A percentile compares a stretch with the other conserved stretches of the same genome.
Evolutionary conservation across 2,329 filamentous ascomycete genomes (phyloP).

Genomic region (Orbilia javanica): DNA sequence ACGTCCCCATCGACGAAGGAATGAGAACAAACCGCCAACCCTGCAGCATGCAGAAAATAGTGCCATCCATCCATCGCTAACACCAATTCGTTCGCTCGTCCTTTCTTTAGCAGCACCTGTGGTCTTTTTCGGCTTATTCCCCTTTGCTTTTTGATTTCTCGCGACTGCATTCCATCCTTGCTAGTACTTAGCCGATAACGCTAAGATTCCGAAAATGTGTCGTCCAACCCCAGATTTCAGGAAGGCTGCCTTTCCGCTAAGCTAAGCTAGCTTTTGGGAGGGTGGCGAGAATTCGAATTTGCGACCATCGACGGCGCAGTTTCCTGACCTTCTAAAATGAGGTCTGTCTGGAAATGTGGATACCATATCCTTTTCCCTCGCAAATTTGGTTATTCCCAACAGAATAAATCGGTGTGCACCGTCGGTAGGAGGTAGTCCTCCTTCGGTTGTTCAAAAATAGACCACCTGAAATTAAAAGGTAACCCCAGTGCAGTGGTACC

Average conservation of each 20-base stretch:
- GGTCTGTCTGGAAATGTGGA: constrained; percentile 5
- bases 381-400: constrained; percentile 24
- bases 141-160: constrained; percentile 26
- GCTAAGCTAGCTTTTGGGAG: neutral
- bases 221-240: constrained; percentile 38
- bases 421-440: constrained; percentile 2
- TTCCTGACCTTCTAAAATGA: constrained; percentile 29
- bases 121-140: neutral
- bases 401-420: constrained; percentile 28
- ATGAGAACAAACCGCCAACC: constrained; percentile 20
- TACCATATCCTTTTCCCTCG: neutral
- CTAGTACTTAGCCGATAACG: constrained; percentile 41
- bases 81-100: constrained; percentile 17
- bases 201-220: constrained; percentile 30
- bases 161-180: constrained; percentile 54
- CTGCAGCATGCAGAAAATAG: constrained; percentile 38
- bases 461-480: constrained; percentile 9
- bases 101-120: neutral
- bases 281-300: neutral
- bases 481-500: constrained; percentile 7
- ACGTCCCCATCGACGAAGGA: constrained; percentile 23
- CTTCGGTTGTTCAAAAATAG: constrained; percentile 31
- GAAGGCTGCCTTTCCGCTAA: neutral
- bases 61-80: constrained; percentile 13
- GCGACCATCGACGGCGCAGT: constrained; percentile 28